Evolutionary conservation across 2,329 filamentous ascomycete genomes (phyloP).

Genomic region (Diaporthe nobilis): DNA sequence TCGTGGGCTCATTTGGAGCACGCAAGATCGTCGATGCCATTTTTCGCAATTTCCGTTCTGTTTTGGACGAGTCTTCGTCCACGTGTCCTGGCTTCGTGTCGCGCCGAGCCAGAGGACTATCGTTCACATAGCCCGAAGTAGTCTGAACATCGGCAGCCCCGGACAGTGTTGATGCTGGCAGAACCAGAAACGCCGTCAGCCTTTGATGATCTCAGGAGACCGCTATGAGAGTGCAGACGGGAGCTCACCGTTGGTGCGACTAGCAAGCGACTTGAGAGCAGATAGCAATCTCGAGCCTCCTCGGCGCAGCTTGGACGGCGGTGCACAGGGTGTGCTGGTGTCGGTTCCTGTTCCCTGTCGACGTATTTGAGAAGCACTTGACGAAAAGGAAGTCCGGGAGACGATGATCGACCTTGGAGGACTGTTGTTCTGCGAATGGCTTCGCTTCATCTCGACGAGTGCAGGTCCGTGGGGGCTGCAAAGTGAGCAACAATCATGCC

Average conservation of each 20-base stretch:
- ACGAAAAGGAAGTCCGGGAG: conserved; percentile 16
- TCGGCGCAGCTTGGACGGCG: conserved; percentile 55
- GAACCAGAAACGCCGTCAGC: not conserved
- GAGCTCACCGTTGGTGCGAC: conserved; percentile 44
- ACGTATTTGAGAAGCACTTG: conserved; percentile 10
- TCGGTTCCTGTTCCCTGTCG: conserved; percentile 8
- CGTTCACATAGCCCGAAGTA: conserved; percentile 21
- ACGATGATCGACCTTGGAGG: conserved; percentile 32
- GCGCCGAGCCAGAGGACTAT: conserved; percentile 34
- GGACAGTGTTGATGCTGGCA: conserved; percentile 36
- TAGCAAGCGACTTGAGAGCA: conserved; percentile 50
- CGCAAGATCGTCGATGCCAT: conserved; percentile 58
- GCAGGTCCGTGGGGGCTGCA: conserved; percentile 4
- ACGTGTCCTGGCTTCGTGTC: conserved; percentile 40
- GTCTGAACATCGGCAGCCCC: conserved; percentile 34
- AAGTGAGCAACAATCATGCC: not conserved
- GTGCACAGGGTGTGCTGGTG: conserved; percentile 43
- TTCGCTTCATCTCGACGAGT: conserved; percentile 41
- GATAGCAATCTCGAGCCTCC: conserved; percentile 59
- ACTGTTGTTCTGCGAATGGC: conserved; percentile 33
- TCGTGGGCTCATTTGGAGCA: conserved; percentile 56
- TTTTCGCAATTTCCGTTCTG: conserved; percentile 46
- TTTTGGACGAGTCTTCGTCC: not conserved
- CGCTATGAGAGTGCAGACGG: no score
- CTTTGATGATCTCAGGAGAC: not conserved